Evolutionary conservation across 1,284 basidiomycete species (phyloP).

Genomic region (Rhodofomes roseus): DNA sequence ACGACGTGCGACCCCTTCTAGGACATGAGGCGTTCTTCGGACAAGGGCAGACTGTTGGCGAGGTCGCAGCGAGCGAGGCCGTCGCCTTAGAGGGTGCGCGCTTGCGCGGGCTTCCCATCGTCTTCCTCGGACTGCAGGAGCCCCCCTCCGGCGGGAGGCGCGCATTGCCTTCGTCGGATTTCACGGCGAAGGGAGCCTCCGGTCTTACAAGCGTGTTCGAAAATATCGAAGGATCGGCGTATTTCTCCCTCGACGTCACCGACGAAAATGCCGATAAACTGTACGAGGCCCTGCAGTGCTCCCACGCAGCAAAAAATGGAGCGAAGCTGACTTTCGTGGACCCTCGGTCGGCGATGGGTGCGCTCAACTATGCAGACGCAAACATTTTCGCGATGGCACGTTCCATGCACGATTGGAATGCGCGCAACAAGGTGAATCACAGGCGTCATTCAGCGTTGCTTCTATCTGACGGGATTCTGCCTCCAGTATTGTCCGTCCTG

Average conservation of each 20-base stretch:
- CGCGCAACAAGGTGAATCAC: slow-evolving; percentile 65
- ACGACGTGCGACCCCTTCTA: slow-evolving; percentile 45
- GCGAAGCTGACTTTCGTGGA: slow-evolving; percentile 61
- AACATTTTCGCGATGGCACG: slow-evolving; percentile 74
- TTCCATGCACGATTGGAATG: slow-evolving; percentile 88
- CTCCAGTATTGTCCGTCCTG: slow-evolving; percentile 87
- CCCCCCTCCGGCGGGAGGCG: slow-evolving; percentile 32
- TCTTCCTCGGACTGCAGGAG: slow-evolving; percentile 83
- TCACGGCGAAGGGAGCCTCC: slow-evolving; percentile 36
- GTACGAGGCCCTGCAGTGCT: slow-evolving; percentile 40
- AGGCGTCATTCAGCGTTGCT: not conserved
- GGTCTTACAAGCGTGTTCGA: slow-evolving; percentile 38
- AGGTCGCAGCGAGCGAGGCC: slow-evolving; percentile 35
- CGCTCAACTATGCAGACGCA: slow-evolving; percentile 55
- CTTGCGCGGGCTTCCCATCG: slow-evolving; percentile 50
- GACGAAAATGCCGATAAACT: slow-evolving; percentile 45
- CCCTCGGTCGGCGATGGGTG: slow-evolving; percentile 56
- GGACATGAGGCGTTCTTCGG: slow-evolving; percentile 57
- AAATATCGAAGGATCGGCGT: slow-evolving; percentile 69
- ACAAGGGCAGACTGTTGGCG: slow-evolving; percentile 56
- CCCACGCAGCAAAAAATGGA: slow-evolving; percentile 34
- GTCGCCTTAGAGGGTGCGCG: slow-evolving; percentile 60
- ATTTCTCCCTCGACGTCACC: slow-evolving; percentile 76
- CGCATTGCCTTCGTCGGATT: slow-evolving; percentile 61
- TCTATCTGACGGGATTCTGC: slow-evolving; percentile 1